Evolutionary conservation across 176 grass and related monocot species (phyloP), one percentile per base, ranked within the genome.

Genomic region (Cenchrus americanus): DNA sequence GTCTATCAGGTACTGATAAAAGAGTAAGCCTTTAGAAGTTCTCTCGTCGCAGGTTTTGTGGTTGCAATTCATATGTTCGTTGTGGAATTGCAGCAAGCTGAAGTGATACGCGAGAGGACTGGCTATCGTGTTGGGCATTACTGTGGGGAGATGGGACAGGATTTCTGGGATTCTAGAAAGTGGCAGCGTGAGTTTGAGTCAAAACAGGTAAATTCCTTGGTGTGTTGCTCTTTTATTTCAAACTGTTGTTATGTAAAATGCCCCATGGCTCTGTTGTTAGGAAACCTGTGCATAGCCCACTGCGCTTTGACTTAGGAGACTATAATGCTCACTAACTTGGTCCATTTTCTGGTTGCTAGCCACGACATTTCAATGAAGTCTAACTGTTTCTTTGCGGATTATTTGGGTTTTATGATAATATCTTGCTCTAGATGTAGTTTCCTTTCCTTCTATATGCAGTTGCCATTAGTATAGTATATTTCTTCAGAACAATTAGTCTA

Each of bases 111-210:
- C 0, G 93, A 99, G 54, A 94, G 83, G 75, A 99, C 93, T 19
- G 91, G 91, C 22, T 96, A 85, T 87, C 69, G 66, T 48, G 96
- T 99, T 60, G 96, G 96, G 15, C 96, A 99, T 87, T 99, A 99
- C 64, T 99, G 96, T 4, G 96, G 96, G 14, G 96, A 96, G 93
- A 96, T 95, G 91, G 93, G 96, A 62, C 96, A 99, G 71, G 96
- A 99, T 94, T 99, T 99, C 85, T 99, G 96, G 96, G 96, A 99
- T 87, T 73, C 89, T 65, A 86, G 90, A 70, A 96, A 94, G 70
- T 99, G 96, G 96, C 96, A 94, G 41, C 91, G 96, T 7, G 96
- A 99, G 80, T 99, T 99, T 73, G 96, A 96, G 81, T 99, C 89
- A 12, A 99, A 96, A 67, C 87, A 99, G 93, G 96, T 84, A 93